These are phyloP conservation scores for Pseudocercospora cruenta DNA, from an alignment of 2,329 filamentous ascomycete species.

Conservation along the genomic window DNA sequence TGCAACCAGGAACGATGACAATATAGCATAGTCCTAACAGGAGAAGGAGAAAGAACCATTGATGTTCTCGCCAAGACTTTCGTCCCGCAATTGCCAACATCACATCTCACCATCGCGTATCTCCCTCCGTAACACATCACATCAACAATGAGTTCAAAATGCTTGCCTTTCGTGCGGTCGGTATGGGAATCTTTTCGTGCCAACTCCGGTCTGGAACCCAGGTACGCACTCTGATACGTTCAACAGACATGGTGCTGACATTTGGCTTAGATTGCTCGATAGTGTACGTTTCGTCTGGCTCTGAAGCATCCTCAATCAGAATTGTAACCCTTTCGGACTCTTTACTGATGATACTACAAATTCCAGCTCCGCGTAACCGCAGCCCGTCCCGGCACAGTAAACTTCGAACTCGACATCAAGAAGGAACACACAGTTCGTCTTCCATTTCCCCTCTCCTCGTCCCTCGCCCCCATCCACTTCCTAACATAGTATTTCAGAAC, in stretches of 20 bases:
- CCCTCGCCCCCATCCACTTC: too few species aligned
- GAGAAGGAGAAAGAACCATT: too few species aligned
- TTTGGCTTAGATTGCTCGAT: constrained; percentile 45
- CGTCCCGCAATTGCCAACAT: background rate
- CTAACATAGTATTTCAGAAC: too few species aligned
- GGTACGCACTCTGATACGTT: constrained; percentile 56
- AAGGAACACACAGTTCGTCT: constrained; percentile 75
- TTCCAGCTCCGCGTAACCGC: constrained; percentile 67
- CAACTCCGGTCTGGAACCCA: constrained; percentile 85
- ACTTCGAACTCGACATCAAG: constrained; percentile 75
- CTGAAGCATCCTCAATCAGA: background rate
- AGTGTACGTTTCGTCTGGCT: constrained; percentile 22
- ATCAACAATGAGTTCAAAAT: constrained; percentile 27
- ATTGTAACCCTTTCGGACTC: background rate
- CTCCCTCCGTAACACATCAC: background rate
- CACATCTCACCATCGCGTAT: background rate
- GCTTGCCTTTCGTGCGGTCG: constrained; percentile 38
- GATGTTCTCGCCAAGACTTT: background rate
- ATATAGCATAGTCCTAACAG: too few species aligned
- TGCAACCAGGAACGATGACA: too few species aligned
- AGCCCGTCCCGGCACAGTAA: constrained; percentile 68
- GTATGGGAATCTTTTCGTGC: constrained; percentile 69
- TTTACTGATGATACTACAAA: background rate
- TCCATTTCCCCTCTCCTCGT: constrained; percentile 2
- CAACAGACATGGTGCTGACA: background rate